phyloP scores from a whole-genome alignment of 768 basidiomycete genomes.

The Thelephora aurantiotincta region DNA sequence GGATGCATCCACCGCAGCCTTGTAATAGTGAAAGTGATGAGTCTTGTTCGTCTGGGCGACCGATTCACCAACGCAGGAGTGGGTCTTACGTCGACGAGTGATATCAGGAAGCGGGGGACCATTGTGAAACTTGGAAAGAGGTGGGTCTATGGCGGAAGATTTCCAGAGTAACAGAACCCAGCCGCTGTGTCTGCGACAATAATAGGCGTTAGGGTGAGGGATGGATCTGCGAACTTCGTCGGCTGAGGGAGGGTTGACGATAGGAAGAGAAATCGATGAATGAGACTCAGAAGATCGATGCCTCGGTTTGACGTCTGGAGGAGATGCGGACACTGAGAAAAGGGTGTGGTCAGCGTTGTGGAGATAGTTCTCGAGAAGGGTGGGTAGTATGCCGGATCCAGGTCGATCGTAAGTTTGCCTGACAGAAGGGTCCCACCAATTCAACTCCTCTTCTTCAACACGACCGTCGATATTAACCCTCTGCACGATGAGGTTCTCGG shows the following conservation, averaged over 20 bases:
- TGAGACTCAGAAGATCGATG: conserved; percentile 13
- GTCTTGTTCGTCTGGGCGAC: conserved; percentile 41
- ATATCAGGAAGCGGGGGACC: conserved; percentile 36
- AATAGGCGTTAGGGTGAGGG: conserved; percentile 70
- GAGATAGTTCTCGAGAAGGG: conserved; percentile 48
- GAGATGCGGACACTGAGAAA: conserved; percentile 38
- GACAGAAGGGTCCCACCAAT: conserved; percentile 52
- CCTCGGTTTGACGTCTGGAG: conserved; percentile 18
- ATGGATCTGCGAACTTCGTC: conserved; percentile 31
- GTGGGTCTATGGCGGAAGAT: conserved; percentile 19
- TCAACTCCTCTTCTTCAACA: conserved; percentile 40
- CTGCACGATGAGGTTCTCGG: conserved; percentile 11
- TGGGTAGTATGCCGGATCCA: conserved; percentile 57
- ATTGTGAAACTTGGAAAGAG: conserved; percentile 32
- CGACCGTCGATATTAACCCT: conserved; percentile 45
- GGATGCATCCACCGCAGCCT: conserved; percentile 52
- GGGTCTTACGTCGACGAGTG: conserved; percentile 28
- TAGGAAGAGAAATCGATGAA: conserved; percentile 4
- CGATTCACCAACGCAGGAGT: conserved; percentile 38
- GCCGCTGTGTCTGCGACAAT: conserved; percentile 68
- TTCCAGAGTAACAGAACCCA: conserved; percentile 65
- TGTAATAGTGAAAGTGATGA: conserved; percentile 74
- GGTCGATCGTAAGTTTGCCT: conserved; percentile 38
- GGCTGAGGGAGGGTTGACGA: conserved; percentile 20
- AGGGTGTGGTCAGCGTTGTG: conserved; percentile 65